These are phyloP conservation scores for Kluyveromyces starmeri DNA, from an alignment of 805 yeast genomes.

Conservation along the genomic window DNA sequence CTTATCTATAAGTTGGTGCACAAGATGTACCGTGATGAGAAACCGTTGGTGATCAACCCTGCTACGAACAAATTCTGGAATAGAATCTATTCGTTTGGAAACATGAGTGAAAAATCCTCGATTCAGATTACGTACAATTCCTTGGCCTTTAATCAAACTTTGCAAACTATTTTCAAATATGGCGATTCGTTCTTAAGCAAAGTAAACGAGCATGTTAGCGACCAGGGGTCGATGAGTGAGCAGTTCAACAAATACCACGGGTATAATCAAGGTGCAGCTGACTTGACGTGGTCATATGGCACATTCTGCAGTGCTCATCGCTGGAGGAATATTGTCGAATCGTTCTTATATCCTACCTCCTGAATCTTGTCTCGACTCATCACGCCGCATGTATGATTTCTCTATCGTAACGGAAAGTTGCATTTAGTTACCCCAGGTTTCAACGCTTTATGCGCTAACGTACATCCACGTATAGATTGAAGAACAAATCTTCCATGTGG, in stretches of 20 bases:
- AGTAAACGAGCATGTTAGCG: slow-evolving; percentile 50
- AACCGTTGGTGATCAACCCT: slow-evolving; percentile 37
- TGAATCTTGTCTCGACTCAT: too few species aligned
- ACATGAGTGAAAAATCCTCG: slow-evolving; percentile 10
- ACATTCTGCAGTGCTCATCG: slow-evolving; percentile 62
- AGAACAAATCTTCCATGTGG: too few species aligned
- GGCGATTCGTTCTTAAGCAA: slow-evolving; percentile 61
- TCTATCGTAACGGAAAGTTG: too few species aligned
- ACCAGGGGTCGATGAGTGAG: slow-evolving; percentile 71
- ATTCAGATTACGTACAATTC: slow-evolving; percentile 26
- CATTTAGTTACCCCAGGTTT: too few species aligned
- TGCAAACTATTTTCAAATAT: slow-evolving; percentile 40
- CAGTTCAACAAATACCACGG: slow-evolving; percentile 80
- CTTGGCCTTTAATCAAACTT: slow-evolving; percentile 37
- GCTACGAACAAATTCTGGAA: slow-evolving; percentile 22
- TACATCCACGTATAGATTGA: too few species aligned
- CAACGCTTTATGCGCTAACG: too few species aligned
- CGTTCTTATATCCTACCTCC: background rate
- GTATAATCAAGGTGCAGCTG: slow-evolving; percentile 76
- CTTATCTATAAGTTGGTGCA: slow-evolving; percentile 46
- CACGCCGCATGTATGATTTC: too few species aligned
- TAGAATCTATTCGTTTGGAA: slow-evolving; percentile 11
- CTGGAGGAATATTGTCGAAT: slow-evolving; percentile 41
- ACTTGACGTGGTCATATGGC: slow-evolving; percentile 87
- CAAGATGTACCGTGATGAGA: slow-evolving; percentile 31